Evolutionary conservation across 2,329 filamentous ascomycete genomes (phyloP).

Genomic region (Ophiostoma tasmaniense): DNA sequence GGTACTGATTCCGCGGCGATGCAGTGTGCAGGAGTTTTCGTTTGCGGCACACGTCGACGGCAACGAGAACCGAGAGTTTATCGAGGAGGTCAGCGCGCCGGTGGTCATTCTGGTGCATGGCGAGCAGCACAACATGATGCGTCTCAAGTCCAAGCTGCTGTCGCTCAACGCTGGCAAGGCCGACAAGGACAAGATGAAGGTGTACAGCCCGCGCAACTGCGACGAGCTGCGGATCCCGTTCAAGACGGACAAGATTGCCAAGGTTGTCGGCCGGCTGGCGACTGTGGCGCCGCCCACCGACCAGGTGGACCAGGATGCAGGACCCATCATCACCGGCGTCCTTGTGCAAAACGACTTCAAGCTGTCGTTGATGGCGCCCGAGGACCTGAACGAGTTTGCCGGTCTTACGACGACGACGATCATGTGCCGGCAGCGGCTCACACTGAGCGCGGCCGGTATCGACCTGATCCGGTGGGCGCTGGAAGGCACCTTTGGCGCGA

Average conservation of each 20-base stretch:
- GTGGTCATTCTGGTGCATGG: constrained; percentile 96
- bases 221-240: constrained; percentile 93
- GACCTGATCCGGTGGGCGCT: constrained; percentile 91
- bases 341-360: constrained; percentile 98
- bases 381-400: constrained; percentile 91
- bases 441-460: constrained; percentile 76
- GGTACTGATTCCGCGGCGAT: constrained; percentile 83
- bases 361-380: constrained; percentile 90
- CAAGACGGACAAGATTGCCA: constrained; percentile 88
- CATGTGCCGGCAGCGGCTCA: constrained; percentile 83
- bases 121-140: constrained; percentile 97
- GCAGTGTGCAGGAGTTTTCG: constrained; percentile 87
- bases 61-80: constrained; percentile 91
- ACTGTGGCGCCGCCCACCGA: constrained; percentile 59
- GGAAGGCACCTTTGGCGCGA: constrained; percentile 84
- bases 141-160: constrained; percentile 86
- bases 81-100: constrained; percentile 84
- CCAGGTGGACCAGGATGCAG: constrained; percentile 17
- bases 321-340: constrained; percentile 70
- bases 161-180: constrained; percentile 80
- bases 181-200: constrained; percentile 75
- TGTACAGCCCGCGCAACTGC: constrained; percentile 89
- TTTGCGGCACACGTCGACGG: constrained; percentile 97
- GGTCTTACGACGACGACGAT: constrained; percentile 95
- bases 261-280: constrained; percentile 90